phyloP scores from a whole-genome alignment of 495 filamentous ascomycete genomes.

The Xylaria venustula region DNA sequence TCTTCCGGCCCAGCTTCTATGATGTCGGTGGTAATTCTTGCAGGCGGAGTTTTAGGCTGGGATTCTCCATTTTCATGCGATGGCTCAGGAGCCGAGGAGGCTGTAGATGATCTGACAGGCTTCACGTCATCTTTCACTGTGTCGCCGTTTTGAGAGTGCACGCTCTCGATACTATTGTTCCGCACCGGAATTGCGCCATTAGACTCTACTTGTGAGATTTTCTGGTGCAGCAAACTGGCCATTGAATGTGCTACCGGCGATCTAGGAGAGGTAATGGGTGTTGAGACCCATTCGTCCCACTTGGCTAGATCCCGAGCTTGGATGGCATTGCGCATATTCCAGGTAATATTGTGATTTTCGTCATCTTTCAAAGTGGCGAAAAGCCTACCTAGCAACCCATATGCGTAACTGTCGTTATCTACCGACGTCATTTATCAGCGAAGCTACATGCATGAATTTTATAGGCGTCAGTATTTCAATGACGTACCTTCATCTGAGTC shows the following conservation, averaged over 20 bases:
- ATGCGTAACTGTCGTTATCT: slow-evolving; percentile 42
- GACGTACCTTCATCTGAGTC: slow-evolving; percentile 35
- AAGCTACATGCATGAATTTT: not conserved
- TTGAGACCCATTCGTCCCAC: slow-evolving; percentile 39
- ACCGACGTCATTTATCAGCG: not conserved
- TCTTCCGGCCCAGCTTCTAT: not conserved
- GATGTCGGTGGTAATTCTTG: not conserved
- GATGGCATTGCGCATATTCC: slow-evolving; percentile 22
- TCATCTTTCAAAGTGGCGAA: slow-evolving; percentile 29
- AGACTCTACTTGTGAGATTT: not conserved
- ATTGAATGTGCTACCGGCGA: not conserved
- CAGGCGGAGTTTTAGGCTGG: not conserved
- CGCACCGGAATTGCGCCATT: not conserved
- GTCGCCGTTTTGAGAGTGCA: not conserved
- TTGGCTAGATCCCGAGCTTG: slow-evolving; percentile 12
- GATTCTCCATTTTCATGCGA: not conserved
- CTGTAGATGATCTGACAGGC: not conserved
- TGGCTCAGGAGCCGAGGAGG: not conserved
- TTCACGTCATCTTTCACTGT: not conserved
- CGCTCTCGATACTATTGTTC: not conserved
- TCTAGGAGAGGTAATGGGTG: slow-evolving; percentile 22
- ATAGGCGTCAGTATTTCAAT: not conserved
- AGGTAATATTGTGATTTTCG: slow-evolving; percentile 20
- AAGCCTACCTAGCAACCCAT: slow-evolving; percentile 27
- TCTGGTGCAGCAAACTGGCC: not conserved